Evolutionary conservation across 2,329 filamentous ascomycete genomes (phyloP).

Genomic region (Arthrocladium fulminans): DNA sequence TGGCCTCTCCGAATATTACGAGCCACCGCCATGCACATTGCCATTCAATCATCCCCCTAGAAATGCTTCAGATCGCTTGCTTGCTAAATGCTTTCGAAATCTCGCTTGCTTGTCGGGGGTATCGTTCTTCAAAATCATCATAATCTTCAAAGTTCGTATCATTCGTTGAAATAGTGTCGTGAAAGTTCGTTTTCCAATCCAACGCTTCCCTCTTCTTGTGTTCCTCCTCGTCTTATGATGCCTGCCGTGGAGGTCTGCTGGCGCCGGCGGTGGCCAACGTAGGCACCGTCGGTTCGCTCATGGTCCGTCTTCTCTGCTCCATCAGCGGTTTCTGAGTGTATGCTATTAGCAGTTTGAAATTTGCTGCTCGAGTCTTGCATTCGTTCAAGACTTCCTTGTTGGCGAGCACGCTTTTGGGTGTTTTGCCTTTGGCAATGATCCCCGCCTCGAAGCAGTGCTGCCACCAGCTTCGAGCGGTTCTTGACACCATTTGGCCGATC

Average conservation of each 20-base stretch:
- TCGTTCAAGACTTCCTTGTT: slow-evolving; percentile 68
- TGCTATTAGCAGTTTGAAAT: slow-evolving; percentile 82
- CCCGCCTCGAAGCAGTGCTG: slow-evolving; percentile 77
- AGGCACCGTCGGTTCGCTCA: slow-evolving; percentile 28
- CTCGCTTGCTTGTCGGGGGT: slow-evolving; percentile 1
- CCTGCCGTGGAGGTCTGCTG: not conserved
- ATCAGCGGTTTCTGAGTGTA: slow-evolving; percentile 67
- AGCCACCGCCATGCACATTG: slow-evolving; percentile 1
- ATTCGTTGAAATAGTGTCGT: not conserved
- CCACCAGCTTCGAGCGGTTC: slow-evolving; percentile 95
- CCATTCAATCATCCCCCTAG: not conserved
- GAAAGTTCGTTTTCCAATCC: not conserved
- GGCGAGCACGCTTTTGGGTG: slow-evolving; percentile 63
- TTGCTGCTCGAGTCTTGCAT: slow-evolving; percentile 78
- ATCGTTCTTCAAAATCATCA: slow-evolving; percentile 8
- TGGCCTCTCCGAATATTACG: not conserved
- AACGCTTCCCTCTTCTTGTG: not conserved
- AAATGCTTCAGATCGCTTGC: slow-evolving; percentile 8
- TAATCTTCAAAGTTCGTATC: slow-evolving; percentile 4
- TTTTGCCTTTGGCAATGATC: slow-evolving; percentile 41
- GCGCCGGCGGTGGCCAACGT: slow-evolving; percentile 16
- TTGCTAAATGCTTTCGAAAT: slow-evolving; percentile 6
- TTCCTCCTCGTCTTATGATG: not conserved
- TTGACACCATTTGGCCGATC: slow-evolving; percentile 86
- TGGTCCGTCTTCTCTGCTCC: slow-evolving; percentile 34